A percentile compares a stretch with the other conserved stretches of the same genome.
phyloP scores from a whole-genome alignment of 768 basidiomycete species.

The Leucocoprinus sp. region DNA sequence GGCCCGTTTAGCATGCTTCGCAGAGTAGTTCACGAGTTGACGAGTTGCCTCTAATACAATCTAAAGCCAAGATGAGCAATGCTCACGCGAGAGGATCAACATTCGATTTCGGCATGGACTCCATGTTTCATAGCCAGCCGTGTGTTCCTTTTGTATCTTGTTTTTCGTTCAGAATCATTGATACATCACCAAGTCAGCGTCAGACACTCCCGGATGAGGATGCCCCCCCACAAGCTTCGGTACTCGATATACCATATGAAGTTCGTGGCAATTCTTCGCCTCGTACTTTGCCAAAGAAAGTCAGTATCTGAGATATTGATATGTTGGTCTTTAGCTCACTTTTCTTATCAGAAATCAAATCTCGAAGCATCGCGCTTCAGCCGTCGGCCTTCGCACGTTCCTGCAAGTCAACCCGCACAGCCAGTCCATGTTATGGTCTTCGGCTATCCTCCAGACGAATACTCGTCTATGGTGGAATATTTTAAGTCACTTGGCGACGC shows the following conservation, averaged over 20 bases:
- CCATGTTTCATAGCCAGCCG: slow-evolving; percentile 76
- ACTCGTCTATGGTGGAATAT: slow-evolving; percentile 62
- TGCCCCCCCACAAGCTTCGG: slow-evolving; percentile 69
- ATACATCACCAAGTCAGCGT: slow-evolving; percentile 34
- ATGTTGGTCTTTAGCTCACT: slow-evolving; percentile 2
- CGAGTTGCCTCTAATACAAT: slow-evolving; percentile 67
- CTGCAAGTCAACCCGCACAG: slow-evolving; percentile 26
- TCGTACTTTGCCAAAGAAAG: slow-evolving; percentile 37
- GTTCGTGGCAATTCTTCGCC: slow-evolving; percentile 21
- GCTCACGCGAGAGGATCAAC: slow-evolving; percentile 54
- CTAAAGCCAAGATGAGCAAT: slow-evolving; percentile 75
- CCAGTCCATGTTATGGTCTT: slow-evolving; percentile 70
- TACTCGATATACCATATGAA: slow-evolving; percentile 68
- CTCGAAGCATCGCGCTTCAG: slow-evolving; percentile 32
- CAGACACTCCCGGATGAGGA: slow-evolving; percentile 67
- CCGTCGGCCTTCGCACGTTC: slow-evolving; percentile 23
- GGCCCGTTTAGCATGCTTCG: slow-evolving; percentile 29
- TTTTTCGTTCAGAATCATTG: slow-evolving; percentile 3
- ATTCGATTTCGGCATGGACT: slow-evolving; percentile 74
- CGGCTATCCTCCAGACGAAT: slow-evolving; percentile 81
- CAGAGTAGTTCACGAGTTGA: slow-evolving; percentile 58
- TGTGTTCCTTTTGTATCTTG: slow-evolving; percentile 20
- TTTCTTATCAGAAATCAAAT: slow-evolving; percentile 25
- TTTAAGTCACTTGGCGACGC: slow-evolving; percentile 67
- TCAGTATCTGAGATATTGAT: slow-evolving; percentile 20